Evolutionary conservation across 2,329 filamentous ascomycete genomes (phyloP), one percentile per base, ranked within the genome.

Genomic region (Ophiostoma sp.): DNA sequence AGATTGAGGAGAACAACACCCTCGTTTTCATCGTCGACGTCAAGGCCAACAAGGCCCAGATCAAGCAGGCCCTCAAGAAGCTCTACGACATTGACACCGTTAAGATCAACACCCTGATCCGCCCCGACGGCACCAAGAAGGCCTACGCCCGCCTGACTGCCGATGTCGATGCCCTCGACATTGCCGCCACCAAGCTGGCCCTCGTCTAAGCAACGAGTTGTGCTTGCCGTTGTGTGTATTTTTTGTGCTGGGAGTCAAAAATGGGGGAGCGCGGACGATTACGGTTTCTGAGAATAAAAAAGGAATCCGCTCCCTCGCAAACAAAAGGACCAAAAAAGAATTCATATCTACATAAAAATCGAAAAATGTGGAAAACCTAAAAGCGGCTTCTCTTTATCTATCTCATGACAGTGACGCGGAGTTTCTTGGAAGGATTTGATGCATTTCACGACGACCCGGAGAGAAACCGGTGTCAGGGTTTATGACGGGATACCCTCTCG

Each of bases 1-100:
- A 98, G 93, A 98, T 99, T 81, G 96, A 99, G 90, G 96, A 99
- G 92, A 95, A 99, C 91, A 99, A 99, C 91, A 99, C 96, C 79
- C 91, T 99, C 71, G 94, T 97, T 83, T 98, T 98, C 90, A 97
- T 97, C 80, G 94, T 97, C 82, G 93, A 98, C 80, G 87, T 95
- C 85, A 97, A 97, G 92, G 91, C 95, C 85, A 99, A 99, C 92
- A 99, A 99, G 93, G 91, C 94, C 84, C 96, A 99, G 89, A 99
- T 99, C 88, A 98, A 98, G 91, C 89, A 91, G 81, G 93, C 95
- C 77, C 88, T 99, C 79, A 99, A 98, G 94, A 97, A 96, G 92
- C 92, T 98, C 79, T 99, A 99, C 86, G 96, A 98, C 85, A 96
- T 99, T 79, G 95, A 98, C 83, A 93, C 90, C 80, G 88, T 98